Evolutionary conservation across 192 early-diverging fungal genomes (phyloP), one percentile per base, ranked within the genome.

Genomic region (Backusella macrospora): DNA sequence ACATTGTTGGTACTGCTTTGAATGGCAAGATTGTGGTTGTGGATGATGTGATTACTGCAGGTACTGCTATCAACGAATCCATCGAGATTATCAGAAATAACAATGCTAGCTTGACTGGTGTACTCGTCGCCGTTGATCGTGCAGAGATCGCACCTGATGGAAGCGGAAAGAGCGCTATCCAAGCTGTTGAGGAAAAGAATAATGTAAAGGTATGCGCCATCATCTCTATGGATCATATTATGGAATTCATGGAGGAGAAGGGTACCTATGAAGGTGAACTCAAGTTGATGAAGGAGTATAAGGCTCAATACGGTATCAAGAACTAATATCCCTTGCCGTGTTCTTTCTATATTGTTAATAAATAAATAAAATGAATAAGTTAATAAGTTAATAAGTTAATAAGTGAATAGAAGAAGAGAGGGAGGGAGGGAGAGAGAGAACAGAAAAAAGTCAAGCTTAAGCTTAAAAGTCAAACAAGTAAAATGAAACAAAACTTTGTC

Each of bases 11-110:
- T 12, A 85, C 96, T 1, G 78, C 91, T 47, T 85, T 99, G 59
- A 78, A 83, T 29, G 93, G 94, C 18, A 80, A 84, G 26, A 90
- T 97, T 16, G 81, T 99, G 64, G 87, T 99, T 26, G 89, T 95
- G 34, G 98, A 99, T 84, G 98, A 99, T 81, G 98, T 99, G 9
- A 98, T 98, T 81, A 99, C 98, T 3, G 98, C 98, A 6, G 98
- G 98, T 34, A 99, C 98, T 10, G 96, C 98, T n/a, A 97, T 99
- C 78, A 84, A 94, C 26, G 97, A 99, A 81, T 89, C 89, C 45
- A 86, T 98, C 45, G 87, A 81, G 34, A 91, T 98, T 65, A 96
- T 99, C 62, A 73, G 86, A 73, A 76, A 79, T 16, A 85, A 89
- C 43, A 90, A 90, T 9, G 97, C 95, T 16, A 72, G 86, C 18